Evolutionary conservation across 1,284 basidiomycete genomes (phyloP).

Genomic region (Filobasidium uniguttulatum): DNA sequence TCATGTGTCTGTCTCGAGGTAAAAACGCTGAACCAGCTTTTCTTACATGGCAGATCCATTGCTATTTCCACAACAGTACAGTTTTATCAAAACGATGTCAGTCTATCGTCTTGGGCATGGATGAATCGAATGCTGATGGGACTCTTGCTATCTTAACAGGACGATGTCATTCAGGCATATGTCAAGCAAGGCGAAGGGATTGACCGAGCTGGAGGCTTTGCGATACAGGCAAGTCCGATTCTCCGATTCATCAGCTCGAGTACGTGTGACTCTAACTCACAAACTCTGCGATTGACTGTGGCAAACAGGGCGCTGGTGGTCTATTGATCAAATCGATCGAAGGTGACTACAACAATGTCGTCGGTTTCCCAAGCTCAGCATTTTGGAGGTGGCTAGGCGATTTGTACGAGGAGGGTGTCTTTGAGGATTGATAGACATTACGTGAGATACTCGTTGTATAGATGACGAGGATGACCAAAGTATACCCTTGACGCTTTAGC

Average conservation of each 20-base stretch:
- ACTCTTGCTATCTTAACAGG: conserved; percentile 13
- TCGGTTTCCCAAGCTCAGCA: conserved; percentile 45
- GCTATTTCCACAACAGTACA: conserved; percentile 68
- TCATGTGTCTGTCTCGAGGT: neutral
- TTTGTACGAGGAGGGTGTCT: conserved; percentile 30
- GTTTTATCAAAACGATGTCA: conserved; percentile 56
- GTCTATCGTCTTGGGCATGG: conserved; percentile 21
- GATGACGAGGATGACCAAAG: too few relatives aligned
- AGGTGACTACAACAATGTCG: conserved; percentile 84
- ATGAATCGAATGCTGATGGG: neutral
- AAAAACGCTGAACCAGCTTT: neutral
- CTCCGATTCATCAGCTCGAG: neutral
- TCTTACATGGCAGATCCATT: conserved; percentile 68
- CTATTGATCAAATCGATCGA: conserved; percentile 69
- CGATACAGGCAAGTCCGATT: conserved; percentile 58
- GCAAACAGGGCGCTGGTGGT: conserved; percentile 57
- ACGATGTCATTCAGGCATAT: conserved; percentile 59
- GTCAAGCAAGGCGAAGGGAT: conserved; percentile 76
- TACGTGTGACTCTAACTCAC: neutral
- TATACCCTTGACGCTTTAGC: too few relatives aligned
- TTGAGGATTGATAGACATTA: conserved; percentile 22
- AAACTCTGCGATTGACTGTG: neutral
- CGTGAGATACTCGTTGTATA: too few relatives aligned
- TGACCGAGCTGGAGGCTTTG: conserved; percentile 88
- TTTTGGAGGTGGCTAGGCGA: conserved; percentile 37